Conservation (phyloP, 2,329 filamentous ascomycete genomes). For the Ascochyta clinopodiicola region DNA sequence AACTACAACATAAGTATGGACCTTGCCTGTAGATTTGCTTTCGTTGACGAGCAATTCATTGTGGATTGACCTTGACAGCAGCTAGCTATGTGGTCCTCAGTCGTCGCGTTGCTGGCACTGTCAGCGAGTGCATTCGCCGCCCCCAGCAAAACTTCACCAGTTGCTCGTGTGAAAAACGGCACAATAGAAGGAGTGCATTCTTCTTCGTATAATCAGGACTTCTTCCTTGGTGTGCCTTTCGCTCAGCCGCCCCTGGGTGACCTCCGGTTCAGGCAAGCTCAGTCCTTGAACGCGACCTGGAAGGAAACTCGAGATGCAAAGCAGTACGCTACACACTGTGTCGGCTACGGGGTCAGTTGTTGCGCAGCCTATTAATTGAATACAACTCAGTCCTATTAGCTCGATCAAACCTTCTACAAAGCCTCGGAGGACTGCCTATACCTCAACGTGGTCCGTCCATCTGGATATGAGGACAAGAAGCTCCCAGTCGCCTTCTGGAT, state of each 20-base stretch:
- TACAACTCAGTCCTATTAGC: conserved; percentile 7
- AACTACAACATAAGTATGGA: conserved; percentile 2
- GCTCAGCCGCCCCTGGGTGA: conserved; percentile 35
- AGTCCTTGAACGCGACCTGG: conserved; percentile 27
- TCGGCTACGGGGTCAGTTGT: conserved; percentile 16
- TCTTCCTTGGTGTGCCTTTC: conserved; percentile 28
- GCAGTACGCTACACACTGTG: conserved; percentile 31
- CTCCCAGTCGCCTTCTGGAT: conserved; percentile 25
- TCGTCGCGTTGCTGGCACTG: background rate
- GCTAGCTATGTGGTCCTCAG: conserved; percentile 8
- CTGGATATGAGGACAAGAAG: conserved; percentile 7
- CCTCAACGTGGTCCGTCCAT: conserved; percentile 46
- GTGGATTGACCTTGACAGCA: background rate
- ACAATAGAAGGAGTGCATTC: conserved; percentile 47
- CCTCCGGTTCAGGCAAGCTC: conserved; percentile 31
- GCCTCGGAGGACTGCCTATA: conserved; percentile 49
- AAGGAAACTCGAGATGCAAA: conserved; percentile 46
- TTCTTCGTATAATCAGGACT: conserved; percentile 50
- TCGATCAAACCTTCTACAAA: conserved; percentile 20
- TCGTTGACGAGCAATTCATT: background rate
- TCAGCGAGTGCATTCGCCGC: background rate
- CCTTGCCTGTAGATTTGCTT: background rate
- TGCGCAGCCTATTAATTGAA: background rate
- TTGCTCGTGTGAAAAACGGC: conserved; percentile 49
- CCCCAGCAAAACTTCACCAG: conserved; percentile 23